A percentile compares a stretch with the other conserved stretches of the same genome.
Conservation (phyloP, 2,329 filamentous ascomycete genomes). For the Aureobasidium subglaciale region DNA sequence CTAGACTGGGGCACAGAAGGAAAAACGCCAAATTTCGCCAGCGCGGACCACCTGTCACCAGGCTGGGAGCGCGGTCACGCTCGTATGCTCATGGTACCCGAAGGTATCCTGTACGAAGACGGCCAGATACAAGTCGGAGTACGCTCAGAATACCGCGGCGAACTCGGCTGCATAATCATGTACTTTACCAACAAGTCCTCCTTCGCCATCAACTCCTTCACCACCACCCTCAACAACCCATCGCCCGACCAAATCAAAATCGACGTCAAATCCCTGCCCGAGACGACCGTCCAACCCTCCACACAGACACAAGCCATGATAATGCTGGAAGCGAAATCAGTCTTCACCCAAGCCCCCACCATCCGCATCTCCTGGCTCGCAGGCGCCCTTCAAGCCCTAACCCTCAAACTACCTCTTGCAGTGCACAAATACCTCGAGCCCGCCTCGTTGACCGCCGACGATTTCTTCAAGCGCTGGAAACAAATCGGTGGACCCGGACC, state of each 20-base stretch:
- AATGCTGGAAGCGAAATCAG: slow-evolving; percentile 79
- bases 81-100: slow-evolving; percentile 66
- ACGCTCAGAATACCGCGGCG: slow-evolving; percentile 88
- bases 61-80: slow-evolving; percentile 92
- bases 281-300: slow-evolving; percentile 67
- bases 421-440: slow-evolving; percentile 97
- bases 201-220: slow-evolving; percentile 73
- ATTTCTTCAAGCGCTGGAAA: slow-evolving; percentile 99
- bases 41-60: slow-evolving; percentile 83
- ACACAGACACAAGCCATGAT: slow-evolving; percentile 87
- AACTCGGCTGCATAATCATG: slow-evolving; percentile 88
- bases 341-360: slow-evolving; percentile 79
- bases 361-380: slow-evolving; percentile 92
- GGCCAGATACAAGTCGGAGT: slow-evolving; percentile 87
- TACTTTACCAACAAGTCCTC: slow-evolving; percentile 96
- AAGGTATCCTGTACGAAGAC: slow-evolving; percentile 92
- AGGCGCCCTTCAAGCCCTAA: slow-evolving; percentile 85
- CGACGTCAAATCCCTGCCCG: slow-evolving; percentile 82
- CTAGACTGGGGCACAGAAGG: slow-evolving; percentile 65
- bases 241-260: slow-evolving; percentile 64
- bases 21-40: slow-evolving; percentile 77
- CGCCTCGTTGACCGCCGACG: slow-evolving; percentile 75
- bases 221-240: slow-evolving; percentile 81
- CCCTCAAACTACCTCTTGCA: slow-evolving; percentile 78
- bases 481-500: slow-evolving; percentile 79